These are phyloP conservation scores for Gillenia trifoliata DNA, from an alignment of 306 rosid genomes.

Conservation along the genomic window DNA sequence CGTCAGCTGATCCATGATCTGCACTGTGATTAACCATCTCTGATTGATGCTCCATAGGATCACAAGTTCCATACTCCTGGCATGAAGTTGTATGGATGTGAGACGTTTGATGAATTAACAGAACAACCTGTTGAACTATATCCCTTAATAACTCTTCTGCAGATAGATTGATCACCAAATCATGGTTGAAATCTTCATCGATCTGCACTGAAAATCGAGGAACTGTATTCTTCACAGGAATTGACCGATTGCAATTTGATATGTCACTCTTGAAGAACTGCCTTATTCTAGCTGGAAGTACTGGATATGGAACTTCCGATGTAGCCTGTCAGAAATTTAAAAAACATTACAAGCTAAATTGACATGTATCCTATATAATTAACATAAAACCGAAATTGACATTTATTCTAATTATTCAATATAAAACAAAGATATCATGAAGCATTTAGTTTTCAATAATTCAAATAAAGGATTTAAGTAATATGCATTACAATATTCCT, in stretches of 20 bases:
- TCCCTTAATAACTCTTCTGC: slow-evolving; percentile 59
- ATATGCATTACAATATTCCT: not conserved
- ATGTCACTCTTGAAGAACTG: slow-evolving; percentile 58
- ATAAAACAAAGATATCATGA: not conserved
- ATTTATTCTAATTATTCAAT: not conserved
- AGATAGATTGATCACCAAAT: slow-evolving; percentile 49
- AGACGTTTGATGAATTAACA: slow-evolving; percentile 66
- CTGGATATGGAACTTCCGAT: slow-evolving; percentile 60
- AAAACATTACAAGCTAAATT: slow-evolving; percentile 16
- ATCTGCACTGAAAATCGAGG: slow-evolving; percentile 66
- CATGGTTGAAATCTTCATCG: slow-evolving; percentile 55
- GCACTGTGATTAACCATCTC: slow-evolving; percentile 24
- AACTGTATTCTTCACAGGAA: slow-evolving; percentile 49
- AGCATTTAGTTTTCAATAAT: no score
- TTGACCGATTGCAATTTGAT: slow-evolving; percentile 38
- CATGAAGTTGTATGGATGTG: slow-evolving; percentile 35
- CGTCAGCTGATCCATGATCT: slow-evolving; percentile 29
- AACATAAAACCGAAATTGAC: no score
- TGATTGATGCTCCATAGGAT: slow-evolving; percentile 23
- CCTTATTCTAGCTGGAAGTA: slow-evolving; percentile 61
- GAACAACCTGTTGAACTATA: slow-evolving; percentile 59
- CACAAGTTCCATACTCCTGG: slow-evolving; percentile 24
- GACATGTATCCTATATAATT: not conserved
- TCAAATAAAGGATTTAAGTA: not conserved
- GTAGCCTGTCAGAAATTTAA: slow-evolving; percentile 61